A percentile compares a stretch with the other conserved stretches of the same genome.
These are phyloP conservation scores for Dendrostoma leiphaemia DNA, from an alignment of 2,329 filamentous ascomycete species.

Conservation along the genomic window DNA sequence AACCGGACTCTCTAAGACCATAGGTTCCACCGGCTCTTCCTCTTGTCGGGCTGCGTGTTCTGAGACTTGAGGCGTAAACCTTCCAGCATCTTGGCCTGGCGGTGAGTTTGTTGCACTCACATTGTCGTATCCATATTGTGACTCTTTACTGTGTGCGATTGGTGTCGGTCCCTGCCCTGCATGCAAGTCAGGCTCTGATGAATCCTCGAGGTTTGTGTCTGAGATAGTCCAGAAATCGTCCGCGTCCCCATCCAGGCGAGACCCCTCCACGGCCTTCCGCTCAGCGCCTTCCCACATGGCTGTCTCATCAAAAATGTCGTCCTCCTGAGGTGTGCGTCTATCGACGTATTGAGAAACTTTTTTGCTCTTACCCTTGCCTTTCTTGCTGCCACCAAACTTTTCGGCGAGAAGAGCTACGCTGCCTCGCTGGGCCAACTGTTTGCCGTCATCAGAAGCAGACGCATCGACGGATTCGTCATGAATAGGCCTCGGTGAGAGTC, in stretches of 20 bases:
- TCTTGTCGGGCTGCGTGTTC: constrained; percentile 20
- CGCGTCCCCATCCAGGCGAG: constrained; percentile 25
- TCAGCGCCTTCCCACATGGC: constrained; percentile 43
- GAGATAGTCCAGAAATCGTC: constrained; percentile 22
- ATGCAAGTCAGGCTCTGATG: constrained; percentile 13
- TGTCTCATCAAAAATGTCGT: constrained; percentile 45
- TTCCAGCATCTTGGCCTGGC: constrained; percentile 16
- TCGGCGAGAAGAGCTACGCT: constrained; percentile 34
- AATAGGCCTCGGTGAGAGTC: not conserved
- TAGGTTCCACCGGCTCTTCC: constrained; percentile 13
- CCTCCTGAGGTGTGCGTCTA: constrained; percentile 35
- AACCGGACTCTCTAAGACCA: constrained; percentile 25
- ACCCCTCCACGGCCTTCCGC: constrained; percentile 30
- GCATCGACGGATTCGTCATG: not conserved
- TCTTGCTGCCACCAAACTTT: constrained; percentile 33
- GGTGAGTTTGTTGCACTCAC: constrained; percentile 21
- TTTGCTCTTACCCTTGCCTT: constrained; percentile 35
- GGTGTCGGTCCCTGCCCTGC: constrained; percentile 13
- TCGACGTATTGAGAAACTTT: constrained; percentile 38
- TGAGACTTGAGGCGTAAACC: constrained; percentile 17
- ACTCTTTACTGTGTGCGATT: constrained; percentile 14
- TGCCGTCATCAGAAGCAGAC: constrained; percentile 5
- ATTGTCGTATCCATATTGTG: constrained; percentile 18
- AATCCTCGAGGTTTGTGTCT: constrained; percentile 3
- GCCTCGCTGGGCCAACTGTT: constrained; percentile 19